Evolutionary conservation across 495 filamentous ascomycete species (phyloP).

Genomic region (Recurvomyces mirabilis): DNA sequence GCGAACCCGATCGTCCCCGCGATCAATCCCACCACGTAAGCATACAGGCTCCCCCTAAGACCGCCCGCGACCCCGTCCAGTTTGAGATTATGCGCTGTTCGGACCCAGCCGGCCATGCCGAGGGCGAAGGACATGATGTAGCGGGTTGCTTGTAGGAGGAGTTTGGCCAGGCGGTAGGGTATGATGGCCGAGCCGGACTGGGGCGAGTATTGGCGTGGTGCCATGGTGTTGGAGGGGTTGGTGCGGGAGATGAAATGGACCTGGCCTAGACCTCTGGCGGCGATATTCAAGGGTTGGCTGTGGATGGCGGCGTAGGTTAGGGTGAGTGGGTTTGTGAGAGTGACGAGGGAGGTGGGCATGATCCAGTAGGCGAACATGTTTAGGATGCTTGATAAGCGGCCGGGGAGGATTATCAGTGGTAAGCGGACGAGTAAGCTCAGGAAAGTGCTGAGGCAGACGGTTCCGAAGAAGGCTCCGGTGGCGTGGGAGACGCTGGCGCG

Average conservation of each 20-base stretch:
- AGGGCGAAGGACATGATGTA: slow-evolving; percentile 80
- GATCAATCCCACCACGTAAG: slow-evolving; percentile 84
- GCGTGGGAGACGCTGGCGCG: slow-evolving; percentile 71
- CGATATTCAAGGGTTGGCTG: slow-evolving; percentile 62
- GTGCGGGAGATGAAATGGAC: slow-evolving; percentile 59
- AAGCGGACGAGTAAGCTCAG: slow-evolving; percentile 70
- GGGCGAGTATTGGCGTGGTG: slow-evolving; percentile 40
- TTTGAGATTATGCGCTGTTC: slow-evolving; percentile 62
- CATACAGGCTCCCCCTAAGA: slow-evolving; percentile 77
- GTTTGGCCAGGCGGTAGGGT: slow-evolving; percentile 80
- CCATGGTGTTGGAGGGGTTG: slow-evolving; percentile 50
- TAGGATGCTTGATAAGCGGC: slow-evolving; percentile 53
- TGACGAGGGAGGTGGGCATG: slow-evolving; percentile 70
- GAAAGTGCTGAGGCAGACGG: slow-evolving; percentile 75
- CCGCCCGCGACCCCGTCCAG: slow-evolving; percentile 34
- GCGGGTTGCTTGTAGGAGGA: slow-evolving; percentile 80
- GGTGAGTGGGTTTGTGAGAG: slow-evolving; percentile 78
- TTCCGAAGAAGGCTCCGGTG: slow-evolving; percentile 78
- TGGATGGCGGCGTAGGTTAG: slow-evolving; percentile 92
- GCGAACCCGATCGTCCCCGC: slow-evolving; percentile 93
- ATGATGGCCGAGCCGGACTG: slow-evolving; percentile 38
- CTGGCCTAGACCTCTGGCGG: slow-evolving; percentile 63
- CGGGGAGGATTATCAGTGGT: slow-evolving; percentile 73
- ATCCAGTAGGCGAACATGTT: slow-evolving; percentile 58
- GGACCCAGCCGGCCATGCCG: slow-evolving; percentile 96